phyloP scores from a whole-genome alignment of 257 asterid species.

The Solanum ahanhuiri region DNA sequence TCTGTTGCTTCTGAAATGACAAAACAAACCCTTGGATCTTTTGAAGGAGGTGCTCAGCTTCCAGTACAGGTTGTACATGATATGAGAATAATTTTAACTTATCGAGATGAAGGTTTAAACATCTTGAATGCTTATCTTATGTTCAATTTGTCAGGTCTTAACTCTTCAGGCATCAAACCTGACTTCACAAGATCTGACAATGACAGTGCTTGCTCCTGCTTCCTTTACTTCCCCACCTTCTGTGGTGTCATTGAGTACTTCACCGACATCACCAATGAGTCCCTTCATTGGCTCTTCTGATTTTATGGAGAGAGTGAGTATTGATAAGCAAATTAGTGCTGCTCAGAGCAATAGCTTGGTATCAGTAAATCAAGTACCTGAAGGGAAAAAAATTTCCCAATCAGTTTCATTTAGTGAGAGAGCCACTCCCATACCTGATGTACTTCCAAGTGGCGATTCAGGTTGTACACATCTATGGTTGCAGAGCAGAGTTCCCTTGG shows the following conservation, averaged over 20 bases:
- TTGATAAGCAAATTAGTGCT: constrained; percentile 26
- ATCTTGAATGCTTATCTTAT: constrained; percentile 9
- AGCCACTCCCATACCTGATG: constrained; percentile 34
- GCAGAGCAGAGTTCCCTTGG: constrained; percentile 95
- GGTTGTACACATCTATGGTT: constrained; percentile 97
- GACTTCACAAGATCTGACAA: constrained; percentile 78
- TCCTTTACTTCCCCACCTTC: constrained; percentile 92
- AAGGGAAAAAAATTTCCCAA: constrained; percentile 23
- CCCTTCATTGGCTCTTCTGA: constrained; percentile 35
- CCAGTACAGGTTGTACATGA: constrained; percentile 68
- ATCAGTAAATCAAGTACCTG: constrained; percentile 25
- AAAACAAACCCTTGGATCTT: constrained; percentile 55
- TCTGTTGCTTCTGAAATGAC: constrained; percentile 96
- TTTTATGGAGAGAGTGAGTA: constrained; percentile 26
- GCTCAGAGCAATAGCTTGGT: constrained; percentile 19
- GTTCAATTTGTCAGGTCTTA: constrained; percentile 58
- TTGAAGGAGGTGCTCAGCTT: constrained; percentile 54
- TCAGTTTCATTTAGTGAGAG: constrained; percentile 29
- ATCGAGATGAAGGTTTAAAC: constrained; percentile 6
- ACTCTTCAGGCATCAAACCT: constrained; percentile 94
- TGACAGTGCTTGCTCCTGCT: constrained; percentile 95
- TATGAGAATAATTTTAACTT: constrained; percentile 7
- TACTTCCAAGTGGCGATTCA: constrained; percentile 56
- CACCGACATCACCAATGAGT: constrained; percentile 50
- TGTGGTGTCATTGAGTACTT: constrained; percentile 64